These are phyloP conservation scores for Arabidopsis hybrid DNA, from an alignment of 441 rosid genomes.

Conservation along the genomic window DNA sequence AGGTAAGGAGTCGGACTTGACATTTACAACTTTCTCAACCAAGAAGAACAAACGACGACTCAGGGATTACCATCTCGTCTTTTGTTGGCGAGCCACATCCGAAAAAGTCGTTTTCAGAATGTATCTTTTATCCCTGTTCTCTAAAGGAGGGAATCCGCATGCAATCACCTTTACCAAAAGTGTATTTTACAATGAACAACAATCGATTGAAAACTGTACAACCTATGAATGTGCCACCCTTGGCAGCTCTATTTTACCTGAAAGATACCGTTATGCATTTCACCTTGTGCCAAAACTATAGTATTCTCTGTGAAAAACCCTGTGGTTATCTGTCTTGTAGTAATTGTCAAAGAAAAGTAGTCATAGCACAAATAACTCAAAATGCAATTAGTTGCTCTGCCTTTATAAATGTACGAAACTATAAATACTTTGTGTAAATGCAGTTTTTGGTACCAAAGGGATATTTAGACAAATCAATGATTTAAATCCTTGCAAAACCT, in stretches of 20 bases:
- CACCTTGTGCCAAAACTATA: conserved; percentile 89
- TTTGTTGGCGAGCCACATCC: conserved; percentile 71
- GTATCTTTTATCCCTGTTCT: conserved; percentile 70
- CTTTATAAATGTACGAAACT: no score
- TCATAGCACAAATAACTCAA: neutral
- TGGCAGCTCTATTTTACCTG: conserved; percentile 53
- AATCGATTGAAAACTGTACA: neutral
- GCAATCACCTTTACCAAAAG: conserved; percentile 61
- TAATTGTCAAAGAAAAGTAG: conserved; percentile 59
- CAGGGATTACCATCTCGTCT: conserved; percentile 71
- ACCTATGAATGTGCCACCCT: neutral
- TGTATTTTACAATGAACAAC: neutral
- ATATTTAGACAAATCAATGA: no score
- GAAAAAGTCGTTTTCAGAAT: conserved; percentile 77
- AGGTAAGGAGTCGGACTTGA: conserved; percentile 8
- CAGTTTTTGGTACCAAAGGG: no score
- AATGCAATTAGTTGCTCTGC: no score
- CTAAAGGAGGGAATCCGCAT: conserved; percentile 91
- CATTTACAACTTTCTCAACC: conserved; percentile 13
- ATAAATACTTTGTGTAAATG: no score
- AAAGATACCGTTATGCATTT: conserved; percentile 83
- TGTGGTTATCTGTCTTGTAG: conserved; percentile 82
- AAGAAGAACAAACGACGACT: conserved; percentile 2
- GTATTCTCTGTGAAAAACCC: conserved; percentile 93
- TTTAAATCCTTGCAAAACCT: no score